Evolutionary conservation across 2,329 filamentous ascomycete species (phyloP), one percentile per base, ranked within the genome.

Genomic region (Parafenestella ontariensis): DNA sequence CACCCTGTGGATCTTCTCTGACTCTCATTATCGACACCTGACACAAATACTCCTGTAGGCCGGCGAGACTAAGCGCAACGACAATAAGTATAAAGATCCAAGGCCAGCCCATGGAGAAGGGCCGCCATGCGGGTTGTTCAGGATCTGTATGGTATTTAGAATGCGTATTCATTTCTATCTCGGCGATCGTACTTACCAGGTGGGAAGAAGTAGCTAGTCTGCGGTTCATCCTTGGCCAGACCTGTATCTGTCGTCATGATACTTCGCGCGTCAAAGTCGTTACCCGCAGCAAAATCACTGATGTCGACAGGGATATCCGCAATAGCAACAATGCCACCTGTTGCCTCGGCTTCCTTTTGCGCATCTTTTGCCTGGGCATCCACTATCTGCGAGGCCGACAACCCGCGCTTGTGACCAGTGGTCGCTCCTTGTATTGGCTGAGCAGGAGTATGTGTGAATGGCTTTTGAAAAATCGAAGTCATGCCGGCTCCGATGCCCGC

Each of bases 271-370:
- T 76, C 70, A 23, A 70, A 71, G 41, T 76, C 66, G 18, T 59
- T 63, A 36, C 71, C 75, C 13, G 74, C 76, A 21, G 77, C 65
- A 11, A 62, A 59, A 29, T 74, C 74, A 51, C 77, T 81, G 52
- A 81, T 72, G 46, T 81, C 79, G 3, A 81, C 69, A 5, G 71
- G 66, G 20, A 72, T 56, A 33, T 78, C 76, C 50, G 75, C 52
- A 26, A 81, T 69, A 29, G 77, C 77, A 15, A 81, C 71, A 20
- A 82, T 79, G 31, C 70, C 74, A 5, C 77, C 78, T 5, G 71
- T 76, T 58, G 78, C 74, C 29, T 79, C 73, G 1, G 79, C 79
- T 28, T 77, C 72, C 41, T 73, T 69, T 49, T 78, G 77, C 2
- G 77, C 79, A 33, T 76, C 70, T 24, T 73, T 62, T 6, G 71